Conservation (phyloP, 768 basidiomycete species). For the Sutorius australiensis region DNA sequence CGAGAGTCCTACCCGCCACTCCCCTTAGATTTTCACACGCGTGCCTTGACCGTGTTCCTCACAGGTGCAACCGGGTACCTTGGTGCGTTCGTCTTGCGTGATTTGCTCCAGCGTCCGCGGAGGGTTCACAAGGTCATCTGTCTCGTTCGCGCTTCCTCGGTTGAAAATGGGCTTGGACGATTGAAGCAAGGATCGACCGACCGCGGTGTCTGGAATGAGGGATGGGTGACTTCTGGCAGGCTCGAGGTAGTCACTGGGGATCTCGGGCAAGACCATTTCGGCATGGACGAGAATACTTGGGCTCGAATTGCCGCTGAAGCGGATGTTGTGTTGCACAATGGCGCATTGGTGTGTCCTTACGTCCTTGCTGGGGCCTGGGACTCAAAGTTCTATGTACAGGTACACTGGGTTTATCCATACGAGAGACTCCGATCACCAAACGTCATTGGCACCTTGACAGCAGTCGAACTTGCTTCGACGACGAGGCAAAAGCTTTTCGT, state of each 20-base stretch:
- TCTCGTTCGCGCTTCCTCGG: slow-evolving; percentile 73
- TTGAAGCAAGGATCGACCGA: slow-evolving; percentile 70
- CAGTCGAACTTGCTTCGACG: slow-evolving; percentile 71
- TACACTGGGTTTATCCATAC: slow-evolving; percentile 99
- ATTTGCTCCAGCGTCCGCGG: slow-evolving; percentile 61
- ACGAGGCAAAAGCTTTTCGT: slow-evolving; percentile 75
- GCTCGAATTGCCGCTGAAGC: slow-evolving; percentile 60
- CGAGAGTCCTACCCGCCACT: slow-evolving; percentile 58
- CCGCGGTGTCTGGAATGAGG: slow-evolving; percentile 84
- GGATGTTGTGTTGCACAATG: slow-evolving; percentile 90
- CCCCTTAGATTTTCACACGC: slow-evolving; percentile 50
- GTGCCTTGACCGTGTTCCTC: slow-evolving; percentile 76
- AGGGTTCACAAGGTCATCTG: slow-evolving; percentile 85
- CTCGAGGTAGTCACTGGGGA: slow-evolving; percentile 86
- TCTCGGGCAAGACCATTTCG: slow-evolving; percentile 70
- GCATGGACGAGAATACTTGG: slow-evolving; percentile 66
- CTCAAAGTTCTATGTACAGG: slow-evolving; percentile 43
- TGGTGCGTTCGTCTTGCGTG: slow-evolving; percentile 85
- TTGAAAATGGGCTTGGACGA: slow-evolving; percentile 61
- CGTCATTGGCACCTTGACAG: slow-evolving; percentile 86
- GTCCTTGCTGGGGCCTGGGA: not conserved
- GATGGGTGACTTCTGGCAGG: slow-evolving; percentile 65
- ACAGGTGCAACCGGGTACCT: slow-evolving; percentile 98
- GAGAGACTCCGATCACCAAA: slow-evolving; percentile 88
- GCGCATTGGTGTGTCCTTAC: slow-evolving; percentile 75